These are phyloP conservation scores for Coemansia sp. DNA, from an alignment of 192 early-diverging fungal species.

Conservation along the genomic window DNA sequence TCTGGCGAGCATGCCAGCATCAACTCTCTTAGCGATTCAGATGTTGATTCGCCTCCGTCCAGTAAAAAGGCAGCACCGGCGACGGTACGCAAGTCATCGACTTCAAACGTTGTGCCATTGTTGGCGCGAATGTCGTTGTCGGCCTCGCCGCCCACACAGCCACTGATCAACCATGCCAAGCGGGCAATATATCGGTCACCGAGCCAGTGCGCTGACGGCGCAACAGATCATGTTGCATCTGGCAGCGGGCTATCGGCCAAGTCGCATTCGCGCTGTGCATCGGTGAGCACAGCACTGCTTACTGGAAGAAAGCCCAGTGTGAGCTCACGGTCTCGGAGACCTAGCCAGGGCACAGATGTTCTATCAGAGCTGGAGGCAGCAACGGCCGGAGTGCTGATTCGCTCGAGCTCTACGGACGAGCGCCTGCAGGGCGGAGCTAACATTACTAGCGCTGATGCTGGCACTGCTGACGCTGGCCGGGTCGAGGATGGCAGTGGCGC, in stretches of 20 bases:
- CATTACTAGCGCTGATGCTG: neutral
- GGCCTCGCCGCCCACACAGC: conserved; percentile 4
- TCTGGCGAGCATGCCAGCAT: conserved; percentile 29
- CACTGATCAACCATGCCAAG: conserved; percentile 18
- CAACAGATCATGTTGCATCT: conserved; percentile 2
- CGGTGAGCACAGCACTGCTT: conserved; percentile 21
- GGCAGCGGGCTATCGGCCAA: conserved; percentile 14
- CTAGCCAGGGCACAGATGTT: conserved; percentile 34
- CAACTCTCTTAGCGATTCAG: conserved; percentile 35
- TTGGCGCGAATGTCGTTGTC: neutral
- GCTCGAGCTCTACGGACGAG: conserved; percentile 47
- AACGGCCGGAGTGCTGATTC: conserved; percentile 16
- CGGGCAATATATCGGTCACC: conserved; percentile 23
- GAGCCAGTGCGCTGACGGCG: conserved; percentile 23
- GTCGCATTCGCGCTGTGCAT: conserved; percentile 50
- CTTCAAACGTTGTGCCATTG: neutral
- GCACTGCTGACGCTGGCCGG: conserved; percentile 14
- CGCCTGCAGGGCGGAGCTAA: conserved; percentile 14
- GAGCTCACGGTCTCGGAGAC: conserved; percentile 16
- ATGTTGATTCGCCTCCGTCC: conserved; percentile 15
- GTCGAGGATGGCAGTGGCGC: conserved; percentile 7
- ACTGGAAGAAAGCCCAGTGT: conserved; percentile 15
- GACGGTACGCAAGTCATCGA: neutral
- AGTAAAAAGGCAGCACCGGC: neutral
- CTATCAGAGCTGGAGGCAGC: conserved; percentile 14